These are phyloP conservation scores for Dioscorea dumetorum DNA, from an alignment of 106 monocot species.

Conservation along the genomic window DNA sequence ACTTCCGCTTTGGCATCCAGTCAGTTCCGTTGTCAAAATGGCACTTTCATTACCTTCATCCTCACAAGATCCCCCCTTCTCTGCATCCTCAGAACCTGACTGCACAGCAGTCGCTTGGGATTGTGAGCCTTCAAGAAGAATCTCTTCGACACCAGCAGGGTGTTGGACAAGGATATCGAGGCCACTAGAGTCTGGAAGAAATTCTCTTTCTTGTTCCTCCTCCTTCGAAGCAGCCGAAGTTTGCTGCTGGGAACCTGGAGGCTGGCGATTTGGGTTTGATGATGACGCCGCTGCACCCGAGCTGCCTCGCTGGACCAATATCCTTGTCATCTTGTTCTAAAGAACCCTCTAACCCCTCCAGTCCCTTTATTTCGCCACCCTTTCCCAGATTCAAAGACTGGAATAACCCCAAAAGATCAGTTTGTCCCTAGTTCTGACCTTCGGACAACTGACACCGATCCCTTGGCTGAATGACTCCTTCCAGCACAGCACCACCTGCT, in stretches of 20 bases:
- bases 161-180: constrained; percentile 18
- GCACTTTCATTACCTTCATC: constrained; percentile 19
- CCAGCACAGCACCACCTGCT: constrained; percentile 20
- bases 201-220: constrained; percentile 63
- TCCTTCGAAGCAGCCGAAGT: constrained; percentile 32
- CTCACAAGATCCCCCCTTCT: constrained; percentile 18
- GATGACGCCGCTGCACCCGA: constrained; percentile 50
- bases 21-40: too few relatives aligned
- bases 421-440: constrained; percentile 84
- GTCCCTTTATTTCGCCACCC: background rate
- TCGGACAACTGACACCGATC: constrained; percentile 36
- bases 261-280: constrained; percentile 38
- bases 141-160: constrained; percentile 20
- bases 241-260: constrained; percentile 25
- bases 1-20: too few relatives aligned
- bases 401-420: constrained; percentile 5
- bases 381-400: constrained; percentile 17
- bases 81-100: constrained; percentile 9
- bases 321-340: constrained; percentile 58
- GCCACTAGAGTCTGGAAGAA: constrained; percentile 21
- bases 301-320: constrained; percentile 55
- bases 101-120: constrained; percentile 7
- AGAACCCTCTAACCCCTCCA: background rate
- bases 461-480: constrained; percentile 39
- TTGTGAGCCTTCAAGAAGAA: constrained; percentile 19